Conservation (phyloP, 2,329 filamentous ascomycete genomes). For the Arthroderma uncinatum region DNA sequence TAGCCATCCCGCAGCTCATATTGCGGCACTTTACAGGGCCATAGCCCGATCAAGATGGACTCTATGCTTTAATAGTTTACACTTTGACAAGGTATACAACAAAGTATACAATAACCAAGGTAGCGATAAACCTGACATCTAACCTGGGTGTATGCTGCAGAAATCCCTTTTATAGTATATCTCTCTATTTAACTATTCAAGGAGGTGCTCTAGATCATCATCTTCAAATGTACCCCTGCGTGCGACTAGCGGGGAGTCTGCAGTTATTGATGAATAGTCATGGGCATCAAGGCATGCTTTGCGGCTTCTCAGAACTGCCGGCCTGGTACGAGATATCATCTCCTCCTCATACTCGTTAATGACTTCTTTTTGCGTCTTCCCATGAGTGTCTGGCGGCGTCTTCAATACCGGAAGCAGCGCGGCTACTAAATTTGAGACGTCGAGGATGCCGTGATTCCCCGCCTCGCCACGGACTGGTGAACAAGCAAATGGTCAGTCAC, state of each 20-base stretch:
- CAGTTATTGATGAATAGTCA: conserved; percentile 36
- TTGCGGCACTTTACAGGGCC: too few species aligned
- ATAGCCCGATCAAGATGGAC: too few species aligned
- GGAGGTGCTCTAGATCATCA: not conserved
- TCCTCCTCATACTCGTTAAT: conserved; percentile 34
- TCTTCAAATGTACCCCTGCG: conserved; percentile 21
- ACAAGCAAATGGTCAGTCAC: not conserved
- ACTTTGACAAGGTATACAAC: too few species aligned
- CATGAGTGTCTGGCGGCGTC: not conserved
- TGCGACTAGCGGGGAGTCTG: conserved; percentile 30
- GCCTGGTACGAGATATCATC: conserved; percentile 35
- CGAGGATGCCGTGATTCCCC: conserved; percentile 46
- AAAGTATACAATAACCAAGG: not conserved
- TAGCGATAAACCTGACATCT: not conserved
- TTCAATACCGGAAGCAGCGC: conserved; percentile 20
- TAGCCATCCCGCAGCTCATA: not conserved
- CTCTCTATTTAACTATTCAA: not conserved
- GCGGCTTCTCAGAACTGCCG: conserved; percentile 41
- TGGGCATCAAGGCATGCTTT: conserved; percentile 47
- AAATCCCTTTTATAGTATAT: not conserved
- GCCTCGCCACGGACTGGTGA: conserved; percentile 46
- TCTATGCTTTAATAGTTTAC: too few species aligned
- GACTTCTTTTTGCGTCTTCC: conserved; percentile 21
- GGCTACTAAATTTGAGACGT: conserved; percentile 38
- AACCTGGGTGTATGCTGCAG: not conserved